phyloP scores from a whole-genome alignment of 306 rosid species.

The Dalbergia oliveri region DNA sequence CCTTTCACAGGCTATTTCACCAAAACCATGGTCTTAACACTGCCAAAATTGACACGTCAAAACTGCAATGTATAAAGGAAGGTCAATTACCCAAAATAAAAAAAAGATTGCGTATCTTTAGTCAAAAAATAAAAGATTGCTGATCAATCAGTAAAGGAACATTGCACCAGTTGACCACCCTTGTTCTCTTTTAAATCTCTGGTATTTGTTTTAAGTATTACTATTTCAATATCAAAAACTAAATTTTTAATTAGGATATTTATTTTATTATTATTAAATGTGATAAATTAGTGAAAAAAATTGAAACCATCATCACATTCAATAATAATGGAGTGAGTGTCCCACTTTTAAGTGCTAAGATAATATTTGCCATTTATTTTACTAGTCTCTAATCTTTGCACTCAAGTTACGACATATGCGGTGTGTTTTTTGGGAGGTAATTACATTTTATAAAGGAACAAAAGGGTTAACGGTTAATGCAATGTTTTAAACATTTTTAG shows the following conservation, averaged over 20 bases:
- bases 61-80: conserved; percentile 27
- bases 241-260: too few relatives aligned
- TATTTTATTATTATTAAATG: too few relatives aligned
- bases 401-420: conserved; percentile 37
- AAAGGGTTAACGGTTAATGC: neutral
- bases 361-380: too few relatives aligned
- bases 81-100: conserved; percentile 26
- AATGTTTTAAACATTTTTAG: neutral
- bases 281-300: too few relatives aligned
- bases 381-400: conserved; percentile 18
- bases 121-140: neutral
- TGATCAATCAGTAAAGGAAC: conserved; percentile 37
- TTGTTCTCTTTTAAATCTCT: conserved; percentile 29
- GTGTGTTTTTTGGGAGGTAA: neutral
- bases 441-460: neutral
- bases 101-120: neutral
- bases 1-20: conserved; percentile 56
- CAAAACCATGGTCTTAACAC: conserved; percentile 47
- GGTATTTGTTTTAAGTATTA: too few relatives aligned
- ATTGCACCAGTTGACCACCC: conserved; percentile 48
- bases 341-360: too few relatives aligned
- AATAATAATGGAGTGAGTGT: too few relatives aligned
- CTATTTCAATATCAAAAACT: too few relatives aligned
- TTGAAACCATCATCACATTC: too few relatives aligned
- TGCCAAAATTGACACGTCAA: conserved; percentile 41